Evolutionary conservation across 371 early-diverging fungal genomes (phyloP), one percentile per base, ranked within the genome.

Genomic region (Lichtheimia corymbifera): DNA sequence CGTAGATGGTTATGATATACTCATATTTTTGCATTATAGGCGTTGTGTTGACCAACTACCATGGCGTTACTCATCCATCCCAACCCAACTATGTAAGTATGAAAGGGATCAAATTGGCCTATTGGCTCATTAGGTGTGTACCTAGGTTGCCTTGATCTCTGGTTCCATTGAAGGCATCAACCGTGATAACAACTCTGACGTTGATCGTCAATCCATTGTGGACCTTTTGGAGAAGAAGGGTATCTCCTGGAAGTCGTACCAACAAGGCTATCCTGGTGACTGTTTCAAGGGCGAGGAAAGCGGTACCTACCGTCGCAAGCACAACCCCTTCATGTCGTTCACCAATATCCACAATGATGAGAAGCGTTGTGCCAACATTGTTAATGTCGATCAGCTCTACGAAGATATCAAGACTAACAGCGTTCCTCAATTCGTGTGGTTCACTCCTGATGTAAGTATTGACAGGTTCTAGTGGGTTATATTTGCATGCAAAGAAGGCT

Each of bases 311-410:
- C 55, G 51, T 53, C 64, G 85, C 35, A 85, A 85, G 62, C 87
- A 87, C 69, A 84, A 83, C 71, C 86, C 84, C 13, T 84, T 87
- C 69, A 81, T 87, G 52, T 72, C 74, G 43, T 77, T 77, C 50
- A 64, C 65, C 24, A 69, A 66, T 17, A 75, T 87, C 42, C 53
- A 68, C 18, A 62, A 30, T 20, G 74, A 82, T 63, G 20, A 74
- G 5, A 54, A 73, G 12, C 73, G 79, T 9, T 85, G 86, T 64
- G 66, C 64, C 15, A 84, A 83, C 40, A 71, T 85, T 55, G 84
- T 83, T 12, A 60, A 66, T 43, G 72, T 74, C 13, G 64, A 62
- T 53, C 69, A 83, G 55, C 65, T 85, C 15, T 62, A 70, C 30
- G 62, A 50, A 13, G 84, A 85, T 53, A 40, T 82, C 53, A 42